Conservation (phyloP, 169 alveolate species). For the Eimeria praecox region DNA sequence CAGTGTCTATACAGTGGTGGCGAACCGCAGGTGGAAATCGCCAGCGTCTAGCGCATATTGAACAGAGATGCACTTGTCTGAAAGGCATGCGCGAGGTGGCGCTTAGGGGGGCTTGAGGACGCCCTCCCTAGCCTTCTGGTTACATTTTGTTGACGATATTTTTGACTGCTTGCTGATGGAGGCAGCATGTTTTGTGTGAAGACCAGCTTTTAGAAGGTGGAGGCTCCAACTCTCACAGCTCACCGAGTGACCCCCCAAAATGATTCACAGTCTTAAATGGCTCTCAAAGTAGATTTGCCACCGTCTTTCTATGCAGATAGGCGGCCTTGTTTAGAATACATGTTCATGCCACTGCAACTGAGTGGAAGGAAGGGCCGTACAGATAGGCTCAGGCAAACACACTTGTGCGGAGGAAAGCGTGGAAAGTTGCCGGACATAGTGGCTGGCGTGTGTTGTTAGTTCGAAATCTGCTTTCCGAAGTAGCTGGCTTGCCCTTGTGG, state of each 20-base stretch:
- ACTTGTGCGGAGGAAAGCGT: not conserved
- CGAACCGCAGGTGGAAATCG: conserved; percentile 11
- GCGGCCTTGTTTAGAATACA: not conserved
- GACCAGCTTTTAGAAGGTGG: not conserved
- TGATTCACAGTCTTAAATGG: not conserved
- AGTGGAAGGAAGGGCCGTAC: not conserved
- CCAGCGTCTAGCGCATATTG: not conserved
- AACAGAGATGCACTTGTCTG: not conserved
- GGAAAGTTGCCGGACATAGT: not conserved
- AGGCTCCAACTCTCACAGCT: not conserved
- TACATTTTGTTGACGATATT: not conserved
- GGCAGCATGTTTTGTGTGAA: not conserved
- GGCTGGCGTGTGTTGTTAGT: not conserved
- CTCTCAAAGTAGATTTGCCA: not conserved
- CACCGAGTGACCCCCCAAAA: not conserved
- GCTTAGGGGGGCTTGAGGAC: not conserved
- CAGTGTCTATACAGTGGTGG: not conserved
- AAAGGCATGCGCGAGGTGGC: conserved; percentile 10
- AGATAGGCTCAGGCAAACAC: not conserved
- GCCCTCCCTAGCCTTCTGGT: not conserved
- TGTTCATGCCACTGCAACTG: not conserved
- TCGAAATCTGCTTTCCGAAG: not conserved
- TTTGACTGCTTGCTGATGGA: not conserved
- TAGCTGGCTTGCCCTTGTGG: not conserved
- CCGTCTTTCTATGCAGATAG: not conserved